These are phyloP conservation scores for Drosera spatulata DNA, from an alignment of 179 eudicot genomes.

Conservation along the genomic window DNA sequence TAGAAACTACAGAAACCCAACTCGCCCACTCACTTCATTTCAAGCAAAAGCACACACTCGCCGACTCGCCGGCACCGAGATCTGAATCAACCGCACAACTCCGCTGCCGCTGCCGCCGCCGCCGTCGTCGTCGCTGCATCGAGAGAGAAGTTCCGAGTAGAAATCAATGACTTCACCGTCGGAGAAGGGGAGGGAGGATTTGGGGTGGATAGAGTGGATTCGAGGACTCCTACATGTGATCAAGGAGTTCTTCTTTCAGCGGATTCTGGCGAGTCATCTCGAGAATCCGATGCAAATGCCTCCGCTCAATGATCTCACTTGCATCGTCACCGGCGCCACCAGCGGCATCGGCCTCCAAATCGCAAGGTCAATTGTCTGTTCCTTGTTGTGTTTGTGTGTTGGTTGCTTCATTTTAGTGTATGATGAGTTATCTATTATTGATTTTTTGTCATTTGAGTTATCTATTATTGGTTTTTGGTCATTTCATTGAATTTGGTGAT, in stretches of 20 bases:
- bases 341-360: constrained; percentile 85
- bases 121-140: too few species aligned
- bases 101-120: too few species aligned
- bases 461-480: background rate
- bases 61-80: too few species aligned
- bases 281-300: constrained; percentile 79
- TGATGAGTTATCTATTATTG: background rate
- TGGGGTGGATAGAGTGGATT: constrained; percentile 87
- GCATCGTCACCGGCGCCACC: constrained; percentile 83
- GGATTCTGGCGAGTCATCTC: constrained; percentile 70
- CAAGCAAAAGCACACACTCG: too few species aligned
- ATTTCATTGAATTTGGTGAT: background rate
- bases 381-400: background rate
- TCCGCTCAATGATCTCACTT: constrained; percentile 50
- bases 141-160: too few species aligned
- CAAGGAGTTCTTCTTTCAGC: constrained; percentile 75
- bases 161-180: background rate
- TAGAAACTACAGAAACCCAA: too few species aligned
- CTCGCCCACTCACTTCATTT: too few species aligned
- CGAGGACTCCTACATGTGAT: constrained; percentile 61
- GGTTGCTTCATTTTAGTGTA: background rate
- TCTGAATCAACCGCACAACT: too few species aligned
- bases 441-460: background rate
- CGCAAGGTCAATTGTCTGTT: constrained; percentile 32
- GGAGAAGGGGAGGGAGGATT: constrained; percentile 27